phyloP scores from a whole-genome alignment of 1,284 basidiomycete species.

The Ceratobasidium sp. region DNA sequence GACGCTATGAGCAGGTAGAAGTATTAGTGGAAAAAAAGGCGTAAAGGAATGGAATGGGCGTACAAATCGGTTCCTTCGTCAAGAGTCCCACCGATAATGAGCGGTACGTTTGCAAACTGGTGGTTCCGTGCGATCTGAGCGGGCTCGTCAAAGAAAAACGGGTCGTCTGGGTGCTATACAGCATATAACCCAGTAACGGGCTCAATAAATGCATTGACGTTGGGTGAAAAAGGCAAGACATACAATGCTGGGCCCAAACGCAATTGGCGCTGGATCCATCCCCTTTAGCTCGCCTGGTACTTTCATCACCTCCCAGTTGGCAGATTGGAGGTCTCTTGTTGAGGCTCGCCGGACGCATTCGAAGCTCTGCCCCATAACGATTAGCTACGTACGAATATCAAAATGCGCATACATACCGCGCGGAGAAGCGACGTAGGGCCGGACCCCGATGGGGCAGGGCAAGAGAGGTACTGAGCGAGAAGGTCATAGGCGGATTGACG shows the following conservation, averaged over 20 bases:
- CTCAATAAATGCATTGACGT: background rate
- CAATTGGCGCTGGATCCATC: constrained; percentile 39
- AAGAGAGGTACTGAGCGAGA: constrained; percentile 17
- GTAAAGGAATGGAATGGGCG: background rate
- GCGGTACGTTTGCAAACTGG: constrained; percentile 54
- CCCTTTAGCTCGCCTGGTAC: constrained; percentile 24
- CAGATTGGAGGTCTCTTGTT: constrained; percentile 18
- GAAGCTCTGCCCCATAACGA: constrained; percentile 11
- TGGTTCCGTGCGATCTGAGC: constrained; percentile 53
- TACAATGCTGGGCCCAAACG: constrained; percentile 31
- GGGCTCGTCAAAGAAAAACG: constrained; percentile 47
- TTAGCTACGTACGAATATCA: background rate
- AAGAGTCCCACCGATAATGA: constrained; percentile 53
- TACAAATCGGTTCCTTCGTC: constrained; percentile 50
- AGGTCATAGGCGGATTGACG: constrained; percentile 28
- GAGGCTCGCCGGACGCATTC: constrained; percentile 11
- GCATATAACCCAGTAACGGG: no score
- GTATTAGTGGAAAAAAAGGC: background rate
- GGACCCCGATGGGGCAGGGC: background rate
- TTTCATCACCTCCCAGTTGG: constrained; percentile 28
- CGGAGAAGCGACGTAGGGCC: constrained; percentile 1
- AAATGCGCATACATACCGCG: constrained; percentile 13
- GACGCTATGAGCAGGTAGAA: background rate
- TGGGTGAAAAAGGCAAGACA: background rate
- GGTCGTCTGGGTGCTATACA: constrained; percentile 25